A percentile compares a stretch with the other conserved stretches of the same genome.
Evolutionary conservation across 2,329 filamentous ascomycete species (phyloP).

Genomic region (Ascosphaera apis): DNA sequence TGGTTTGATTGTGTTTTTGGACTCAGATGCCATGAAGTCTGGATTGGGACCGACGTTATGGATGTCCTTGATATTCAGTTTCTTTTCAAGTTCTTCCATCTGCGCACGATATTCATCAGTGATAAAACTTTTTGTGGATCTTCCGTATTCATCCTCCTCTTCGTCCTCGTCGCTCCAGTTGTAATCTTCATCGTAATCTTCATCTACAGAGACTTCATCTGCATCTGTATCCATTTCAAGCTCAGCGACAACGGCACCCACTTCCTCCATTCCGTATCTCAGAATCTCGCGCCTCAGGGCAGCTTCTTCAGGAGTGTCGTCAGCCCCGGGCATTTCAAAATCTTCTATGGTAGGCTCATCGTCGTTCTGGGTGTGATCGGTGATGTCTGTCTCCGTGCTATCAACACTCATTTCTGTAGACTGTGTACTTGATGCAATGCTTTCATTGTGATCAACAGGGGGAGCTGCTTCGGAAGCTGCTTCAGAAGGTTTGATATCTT

Average conservation of each 20-base stretch:
- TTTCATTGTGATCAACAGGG: not conserved
- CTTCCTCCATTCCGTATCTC: conserved; percentile 65
- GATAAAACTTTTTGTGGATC: conserved; percentile 42
- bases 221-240: conserved; percentile 53
- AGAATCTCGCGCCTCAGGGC: conserved; percentile 70
- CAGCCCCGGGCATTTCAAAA: conserved; percentile 36
- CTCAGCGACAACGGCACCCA: conserved; percentile 81
- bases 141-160: conserved; percentile 54
- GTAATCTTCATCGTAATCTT: conserved; percentile 28
- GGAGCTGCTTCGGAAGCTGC: not conserved
- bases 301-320: conserved; percentile 63
- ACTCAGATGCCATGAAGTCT: conserved; percentile 12
- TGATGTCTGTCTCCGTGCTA: conserved; percentile 1
- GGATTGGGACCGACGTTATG: conserved; percentile 32
- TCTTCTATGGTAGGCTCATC: conserved; percentile 3
- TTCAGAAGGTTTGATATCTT: not conserved
- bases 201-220: conserved; percentile 25
- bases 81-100: conserved; percentile 70
- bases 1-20: conserved; percentile 9
- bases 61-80: conserved; percentile 36
- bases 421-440: not conserved
- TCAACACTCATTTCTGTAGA: not conserved
- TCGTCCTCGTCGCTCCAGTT: conserved; percentile 34
- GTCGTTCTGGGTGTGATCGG: not conserved
- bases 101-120: conserved; percentile 52